Percentiles rank a stretch among this genome's conserved stretches.
Conservation (phyloP, 75 land plant genomes). For the Azolla pinnata region DNA sequence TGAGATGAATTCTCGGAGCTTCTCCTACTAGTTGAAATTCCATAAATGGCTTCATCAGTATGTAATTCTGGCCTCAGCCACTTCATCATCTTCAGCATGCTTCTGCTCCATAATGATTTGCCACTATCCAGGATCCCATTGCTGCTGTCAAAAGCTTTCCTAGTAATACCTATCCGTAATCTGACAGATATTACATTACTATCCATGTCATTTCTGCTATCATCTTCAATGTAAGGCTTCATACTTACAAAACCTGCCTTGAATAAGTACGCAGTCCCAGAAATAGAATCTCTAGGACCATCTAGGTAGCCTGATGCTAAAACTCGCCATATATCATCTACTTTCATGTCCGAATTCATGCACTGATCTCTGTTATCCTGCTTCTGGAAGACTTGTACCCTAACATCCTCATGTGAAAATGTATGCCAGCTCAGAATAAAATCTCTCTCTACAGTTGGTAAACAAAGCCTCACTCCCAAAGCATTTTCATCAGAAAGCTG, state of each 20-base stretch:
- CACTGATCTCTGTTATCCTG: neutral
- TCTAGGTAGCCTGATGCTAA: constrained; percentile 63
- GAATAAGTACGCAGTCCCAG: constrained; percentile 60
- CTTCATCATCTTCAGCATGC: constrained; percentile 68
- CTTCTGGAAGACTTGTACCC: constrained; percentile 30
- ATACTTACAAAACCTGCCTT: constrained; percentile 42
- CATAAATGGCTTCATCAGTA: constrained; percentile 48
- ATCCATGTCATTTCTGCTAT: constrained; percentile 5
- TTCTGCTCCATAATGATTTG: constrained; percentile 52
- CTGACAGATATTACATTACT: constrained; percentile 17
- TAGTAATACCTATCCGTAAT: constrained; percentile 45
- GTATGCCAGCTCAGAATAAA: constrained; percentile 52
- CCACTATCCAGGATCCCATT: constrained; percentile 33
- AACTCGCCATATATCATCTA: constrained; percentile 1
- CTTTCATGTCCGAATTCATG: constrained; percentile 2
- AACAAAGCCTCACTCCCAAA: constrained; percentile 33
- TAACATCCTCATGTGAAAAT: constrained; percentile 28
- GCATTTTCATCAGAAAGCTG: neutral
- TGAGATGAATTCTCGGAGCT: constrained; percentile 5
- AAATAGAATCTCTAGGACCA: constrained; percentile 59
- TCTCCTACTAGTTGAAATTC: constrained; percentile 10
- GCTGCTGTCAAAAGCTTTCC: constrained; percentile 52
- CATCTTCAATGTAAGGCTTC: constrained; percentile 24
- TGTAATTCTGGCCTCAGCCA: constrained; percentile 89
- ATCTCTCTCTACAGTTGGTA: constrained; percentile 15